phyloP scores from a whole-genome alignment of 805 yeast genomes.

The Saturnispora besseyi region DNA sequence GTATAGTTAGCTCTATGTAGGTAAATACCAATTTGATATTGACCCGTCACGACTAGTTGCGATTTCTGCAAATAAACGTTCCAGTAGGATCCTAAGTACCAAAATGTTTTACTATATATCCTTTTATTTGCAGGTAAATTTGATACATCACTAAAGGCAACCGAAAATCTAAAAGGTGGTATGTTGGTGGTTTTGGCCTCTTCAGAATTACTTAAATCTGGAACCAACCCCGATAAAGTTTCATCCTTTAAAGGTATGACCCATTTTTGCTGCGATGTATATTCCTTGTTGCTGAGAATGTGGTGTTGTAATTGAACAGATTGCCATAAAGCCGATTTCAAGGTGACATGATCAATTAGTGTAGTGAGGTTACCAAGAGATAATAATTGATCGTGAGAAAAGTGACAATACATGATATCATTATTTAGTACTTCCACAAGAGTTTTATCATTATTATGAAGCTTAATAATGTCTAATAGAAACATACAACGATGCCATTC shows the following conservation, averaged over 20 bases:
- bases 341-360: conserved; percentile 30
- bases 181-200: conserved; percentile 30
- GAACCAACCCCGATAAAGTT: conserved; percentile 38
- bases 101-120: conserved; percentile 41
- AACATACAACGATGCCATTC: conserved; percentile 50
- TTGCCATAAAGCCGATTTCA: conserved; percentile 43
- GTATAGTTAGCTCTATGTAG: conserved; percentile 38
- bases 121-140: conserved; percentile 37
- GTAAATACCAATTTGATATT: conserved; percentile 47
- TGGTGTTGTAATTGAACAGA: conserved; percentile 32
- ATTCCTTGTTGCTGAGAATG: neutral
- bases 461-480: conserved; percentile 2
- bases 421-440: conserved; percentile 31
- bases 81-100: conserved; percentile 61
- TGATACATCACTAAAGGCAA: conserved; percentile 41
- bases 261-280: conserved; percentile 24
- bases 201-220: conserved; percentile 22
- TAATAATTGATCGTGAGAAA: conserved; percentile 35
- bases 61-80: conserved; percentile 44
- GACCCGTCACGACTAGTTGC: conserved; percentile 30
- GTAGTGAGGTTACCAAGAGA: conserved; percentile 29
- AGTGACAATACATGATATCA: conserved; percentile 39
- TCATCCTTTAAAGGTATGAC: conserved; percentile 38
- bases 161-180: conserved; percentile 48
- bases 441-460: conserved; percentile 11